Base-by-base conservation (phyloP, 108 stramenopile genomes). In the Craspedostauros australis region DNA sequence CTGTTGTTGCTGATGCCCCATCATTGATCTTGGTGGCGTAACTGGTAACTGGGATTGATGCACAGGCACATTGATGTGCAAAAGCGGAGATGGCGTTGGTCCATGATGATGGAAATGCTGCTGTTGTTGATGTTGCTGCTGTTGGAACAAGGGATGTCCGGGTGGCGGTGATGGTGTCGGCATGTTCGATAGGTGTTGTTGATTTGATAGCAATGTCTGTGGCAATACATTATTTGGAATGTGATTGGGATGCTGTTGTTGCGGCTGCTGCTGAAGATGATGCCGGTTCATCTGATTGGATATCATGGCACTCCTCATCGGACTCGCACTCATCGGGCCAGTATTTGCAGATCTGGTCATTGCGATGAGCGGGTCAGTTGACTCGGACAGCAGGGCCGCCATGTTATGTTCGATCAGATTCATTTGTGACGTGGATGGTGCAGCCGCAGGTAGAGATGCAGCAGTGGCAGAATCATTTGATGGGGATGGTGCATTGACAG, bases 361-460 rank as follows among this genome's bases (percentile, higher is more conserved):
- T 18, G 58, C 36, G 16, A 59, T 30, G 1, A 59, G 22, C 24
- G 53, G 53, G 25, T 68, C 66, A 36, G 54, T 53, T n/a, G n/a
- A n/a, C 47, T 68, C 66, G 1, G 66, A 40, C n/a, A 68, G 50
- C 24, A 68, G 46, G 25, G 38, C 30, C 15, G 57, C 57, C 66
- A 68, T 68, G 26, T 68, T 58, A 3, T 50, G 41, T 29, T 68
- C 66, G 22, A 68, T 12, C 2, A 47, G 29, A 6, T 59, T 50
- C 66, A 68, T 68, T 7, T 50, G 34, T 18, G 15, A 14, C n/a
- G 31, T 6, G 16, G 15, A 14, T 41, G 39, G 29, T n/a, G n/a
- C n/a, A n/a, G n/a, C n/a, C n/a, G n/a, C n/a, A n/a, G n/a, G n/a
- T n/a, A n/a, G n/a, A n/a, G n/a, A n/a, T n/a, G n/a, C n/a, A n/a